Base-by-base conservation (phyloP, 306 rosid species). In the Quillaja saponaria region DNA sequence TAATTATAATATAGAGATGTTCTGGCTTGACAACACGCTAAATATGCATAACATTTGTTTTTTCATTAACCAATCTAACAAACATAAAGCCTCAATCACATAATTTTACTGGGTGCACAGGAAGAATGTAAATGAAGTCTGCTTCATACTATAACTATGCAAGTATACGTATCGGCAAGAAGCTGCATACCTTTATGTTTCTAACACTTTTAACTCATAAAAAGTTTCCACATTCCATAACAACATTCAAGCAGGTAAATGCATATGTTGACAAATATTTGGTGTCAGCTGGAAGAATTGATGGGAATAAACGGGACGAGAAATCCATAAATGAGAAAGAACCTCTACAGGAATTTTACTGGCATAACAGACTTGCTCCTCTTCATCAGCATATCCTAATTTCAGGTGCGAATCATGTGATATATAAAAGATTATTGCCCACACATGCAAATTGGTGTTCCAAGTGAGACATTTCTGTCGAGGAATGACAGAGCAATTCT, bases 401-500 rank as follows among this genome's bases (percentile, higher is more conserved):
- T 17, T 34, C 53, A 64, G 72, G 64, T 80, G 77, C 83, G 72
- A 40, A 71, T 53, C 55, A 50, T n/a, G 39, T 28, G 19, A 17
- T 66, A 49, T 74, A 76, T 60, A 69, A 57, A 71, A 31, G 72
- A 14, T 49, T 49, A 41, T 9, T 64, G 35, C 47, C 53, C 20
- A 6, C 20, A 28, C 25, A 68, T 63, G 51, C 57, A 61, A 39
- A 31, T 64, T 73, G 51, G 34, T 46, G 33, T 13, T 19, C 15
- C 10, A 71, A 49, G 40, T 40, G 60, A 3, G 40, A 33, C 48
- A 39, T 46, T 38, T 83, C 83, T 80, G 81, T 80, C 62, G 78
- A 69, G 62, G 86, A 85, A 82, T 87, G 73, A 79, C 81, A 81
- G 95, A 6, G 90, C 80, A 78, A 76, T 71, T 55, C 88, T 87